Base-by-base conservation (phyloP, 768 basidiomycete species). In the Hygrocybe punicea region DNA sequence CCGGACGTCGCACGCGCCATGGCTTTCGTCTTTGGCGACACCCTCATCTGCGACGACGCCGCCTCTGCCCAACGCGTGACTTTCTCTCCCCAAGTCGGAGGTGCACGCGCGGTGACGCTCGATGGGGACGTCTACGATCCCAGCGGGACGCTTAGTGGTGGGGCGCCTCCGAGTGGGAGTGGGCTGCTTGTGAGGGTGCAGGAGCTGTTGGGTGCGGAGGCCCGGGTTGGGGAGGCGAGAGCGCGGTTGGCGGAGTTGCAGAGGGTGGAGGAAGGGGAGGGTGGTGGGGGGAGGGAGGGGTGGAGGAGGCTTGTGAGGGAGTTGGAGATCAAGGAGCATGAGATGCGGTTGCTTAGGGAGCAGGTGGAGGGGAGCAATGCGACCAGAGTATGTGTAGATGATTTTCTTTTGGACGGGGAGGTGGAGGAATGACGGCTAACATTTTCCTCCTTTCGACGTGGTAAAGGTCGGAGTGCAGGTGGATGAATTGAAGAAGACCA, bases 81-180 rank as follows among this genome's bases (percentile, higher is more conserved):
- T 0, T 98, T 98, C 76, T 77, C 84, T 55, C 73, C 67, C 17
- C 76, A 83, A 9, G 79, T 88, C 13, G 77, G 79, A 17, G 77
- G 79, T 19, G 84, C 90, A 49, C 86, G 86, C 51, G 94, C 91
- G 9, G 94, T 98, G 47, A 99, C 97, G 6, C 78, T 97, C 19
- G 87, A 92, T 2, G 97, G 97, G 2, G 97, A 98, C 65, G 84
- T 97, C 10, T 98, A 99, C 69, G 97, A 99, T 60, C 96, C 97
- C 2, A 89, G 89, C 7, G 96, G 96, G 6, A 95, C 91, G 0
- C 82, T 99, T 17, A 91, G 87, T 17, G 97, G 97, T 5, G 97
- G 97, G 1, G 83, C 93, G 1, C 86, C 93, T 0, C 91, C 94
- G 0, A 87, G 76, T 59, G 78, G 84, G 21, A 85, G 80, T 33